Evolutionary conservation across 2,329 filamentous ascomycete genomes (phyloP), one percentile per base, ranked within the genome.

Genomic region (Microcyclospora tardicrescens): DNA sequence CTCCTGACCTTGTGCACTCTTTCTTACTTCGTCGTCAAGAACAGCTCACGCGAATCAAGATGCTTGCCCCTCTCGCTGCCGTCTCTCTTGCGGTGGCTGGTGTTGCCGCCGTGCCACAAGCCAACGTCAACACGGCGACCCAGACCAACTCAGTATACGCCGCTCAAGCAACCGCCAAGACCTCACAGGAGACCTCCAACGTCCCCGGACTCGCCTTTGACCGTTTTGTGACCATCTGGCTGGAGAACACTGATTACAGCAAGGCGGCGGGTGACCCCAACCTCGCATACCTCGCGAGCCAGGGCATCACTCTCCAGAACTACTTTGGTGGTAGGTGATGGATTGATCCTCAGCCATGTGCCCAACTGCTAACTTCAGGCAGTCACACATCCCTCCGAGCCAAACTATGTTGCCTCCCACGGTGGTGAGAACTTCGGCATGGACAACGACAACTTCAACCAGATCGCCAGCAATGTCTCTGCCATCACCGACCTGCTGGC

Each of bases 361-460:
- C 16, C 15, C 19, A 13, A 6, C 19, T 13, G 13, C 14, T 16
- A 15, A 6, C 13, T 24, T 27, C 27, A 10, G 6, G 14, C 36
- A 31, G 51, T 52, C 31, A 84, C 80, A 1, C 81, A 86, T 51
- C 80, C 81, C 1, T 80, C 74, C 0, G 71, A 85, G 65, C 81
- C 81, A 14, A 87, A 87, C 65, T 87, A 87, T 57, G 71, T 78
- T 41, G 75, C 81, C 2, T 58, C 73, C 1, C 71, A 79, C 34
- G 73, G 72, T 27, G 82, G 81, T 38, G 81, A 84, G 59, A 79
- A 80, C 59, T 84, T 82, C 48, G 81, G 81, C 46, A 77, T 84
- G 40, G 50, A 78, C 54, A 74, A 81, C 50, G 81, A 86, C 57
- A 62, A 73, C 50, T 75, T 84, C 57, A 69, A 69, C 42, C 51